A percentile compares a stretch with the other conserved stretches of the same genome.
phyloP scores from a whole-genome alignment of 2,329 filamentous ascomycete species.

The Shiraia sp. region DNA sequence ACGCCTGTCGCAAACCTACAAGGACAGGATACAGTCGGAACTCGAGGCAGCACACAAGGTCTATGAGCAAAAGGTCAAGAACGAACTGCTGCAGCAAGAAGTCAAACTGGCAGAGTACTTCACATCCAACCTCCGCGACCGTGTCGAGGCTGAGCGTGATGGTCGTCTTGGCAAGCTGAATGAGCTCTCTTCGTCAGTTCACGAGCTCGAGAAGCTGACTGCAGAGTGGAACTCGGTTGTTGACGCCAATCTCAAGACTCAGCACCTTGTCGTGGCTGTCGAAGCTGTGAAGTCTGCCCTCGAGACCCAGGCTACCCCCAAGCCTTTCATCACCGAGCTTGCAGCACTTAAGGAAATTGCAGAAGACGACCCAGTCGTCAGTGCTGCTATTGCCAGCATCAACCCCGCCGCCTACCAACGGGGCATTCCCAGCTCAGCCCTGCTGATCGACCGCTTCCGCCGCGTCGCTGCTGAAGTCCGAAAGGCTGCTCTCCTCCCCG shows the following conservation, averaged over 20 bases:
- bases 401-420: slow-evolving; percentile 92
- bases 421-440: slow-evolving; percentile 79
- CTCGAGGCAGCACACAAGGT: slow-evolving; percentile 78
- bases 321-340: slow-evolving; percentile 88
- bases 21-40: slow-evolving; percentile 77
- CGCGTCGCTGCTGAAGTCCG: slow-evolving; percentile 89
- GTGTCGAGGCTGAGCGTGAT: slow-evolving; percentile 86
- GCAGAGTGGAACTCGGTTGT: slow-evolving; percentile 89
- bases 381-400: slow-evolving; percentile 94
- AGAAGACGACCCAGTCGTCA: slow-evolving; percentile 79
- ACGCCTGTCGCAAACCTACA: slow-evolving; percentile 75
- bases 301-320: slow-evolving; percentile 72
- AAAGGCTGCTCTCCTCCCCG: slow-evolving; percentile 89
- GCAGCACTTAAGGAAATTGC: slow-evolving; percentile 94
- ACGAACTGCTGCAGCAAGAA: slow-evolving; percentile 87
- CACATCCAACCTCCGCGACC: slow-evolving; percentile 72
- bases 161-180: slow-evolving; percentile 84
- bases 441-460: slow-evolving; percentile 94
- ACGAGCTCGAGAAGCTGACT: slow-evolving; percentile 84
- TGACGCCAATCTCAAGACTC: slow-evolving; percentile 87
- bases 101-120: slow-evolving; percentile 87
- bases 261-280: slow-evolving; percentile 93
- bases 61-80: slow-evolving; percentile 79
- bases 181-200: slow-evolving; percentile 76
- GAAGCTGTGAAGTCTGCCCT: slow-evolving; percentile 88